Evolutionary conservation across 2,329 filamentous ascomycete genomes (phyloP).

Genomic region (Exophiala bonariae): DNA sequence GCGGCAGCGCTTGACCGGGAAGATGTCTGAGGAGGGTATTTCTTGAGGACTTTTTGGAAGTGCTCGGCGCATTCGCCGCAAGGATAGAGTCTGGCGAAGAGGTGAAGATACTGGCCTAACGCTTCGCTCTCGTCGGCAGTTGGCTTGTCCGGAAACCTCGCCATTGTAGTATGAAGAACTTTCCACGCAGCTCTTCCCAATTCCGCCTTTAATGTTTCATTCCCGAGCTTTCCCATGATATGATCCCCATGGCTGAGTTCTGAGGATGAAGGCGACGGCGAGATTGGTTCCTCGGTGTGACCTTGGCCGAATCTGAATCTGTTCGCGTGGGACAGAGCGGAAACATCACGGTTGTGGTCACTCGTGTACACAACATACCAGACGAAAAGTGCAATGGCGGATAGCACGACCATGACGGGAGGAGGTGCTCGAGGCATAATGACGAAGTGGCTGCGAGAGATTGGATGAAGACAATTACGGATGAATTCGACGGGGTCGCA

Average conservation of each 20-base stretch:
- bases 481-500: too few species aligned
- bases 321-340: constrained; percentile 15
- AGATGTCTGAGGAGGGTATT: constrained; percentile 65
- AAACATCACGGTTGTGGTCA: constrained; percentile 20
- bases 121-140: constrained; percentile 61
- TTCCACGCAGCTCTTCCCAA: constrained; percentile 67
- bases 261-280: constrained; percentile 12
- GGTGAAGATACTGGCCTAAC: constrained; percentile 60
- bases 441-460: not conserved
- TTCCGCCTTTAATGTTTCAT: constrained; percentile 57
- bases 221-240: constrained; percentile 49
- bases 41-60: constrained; percentile 60
- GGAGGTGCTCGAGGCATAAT: constrained; percentile 29
- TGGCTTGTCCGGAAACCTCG: constrained; percentile 64
- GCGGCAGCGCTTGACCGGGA: constrained; percentile 62
- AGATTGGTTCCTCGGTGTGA: constrained; percentile 14
- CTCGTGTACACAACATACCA: constrained; percentile 29
- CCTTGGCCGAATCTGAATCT: constrained; percentile 12
- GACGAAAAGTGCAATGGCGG: constrained; percentile 29
- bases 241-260: constrained; percentile 43
- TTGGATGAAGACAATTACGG: too few species aligned
- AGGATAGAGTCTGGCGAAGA: constrained; percentile 66
- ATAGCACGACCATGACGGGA: constrained; percentile 27
- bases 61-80: constrained; percentile 67
- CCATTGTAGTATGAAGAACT: constrained; percentile 66